Evolutionary conservation across 192 early-diverging fungal species (phyloP), one percentile per base, ranked within the genome.

Genomic region (Glomus cerebriforme): DNA sequence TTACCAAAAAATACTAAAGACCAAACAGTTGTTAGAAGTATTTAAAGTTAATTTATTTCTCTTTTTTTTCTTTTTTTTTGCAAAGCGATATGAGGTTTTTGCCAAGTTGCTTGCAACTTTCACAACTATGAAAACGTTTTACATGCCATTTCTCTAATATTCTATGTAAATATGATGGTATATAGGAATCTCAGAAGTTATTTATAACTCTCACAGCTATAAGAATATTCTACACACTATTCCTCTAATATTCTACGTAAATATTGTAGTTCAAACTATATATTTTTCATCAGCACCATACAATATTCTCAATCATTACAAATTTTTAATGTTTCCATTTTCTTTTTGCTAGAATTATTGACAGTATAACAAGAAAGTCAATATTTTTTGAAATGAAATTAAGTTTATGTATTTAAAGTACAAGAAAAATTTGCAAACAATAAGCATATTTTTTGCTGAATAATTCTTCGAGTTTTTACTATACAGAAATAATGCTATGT

Each of bases 241-340:
- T 79, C 78, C 65, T 79, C 68, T 79, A 60, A 79, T 79, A 37
- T 24, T 79, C 78, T 71, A 71, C 67, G 78, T 71, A 67, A 79
- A 39, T 39, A 67, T 71, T 69, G 67, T 37, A 26, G n/a, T 70
- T 43, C 47, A 13, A 65, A 65, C 60, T 27, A 63, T 26, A 63
- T 63, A 63, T 63, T 63, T 26, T 63, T 63, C n/a, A n/a, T n/a
- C n/a, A n/a, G n/a, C n/a, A n/a, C n/a, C n/a, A n/a, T n/a, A n/a
- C n/a, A n/a, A n/a, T n/a, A n/a, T n/a, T n/a, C n/a, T 63, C 60
- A 63, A 10, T 15, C 15, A 47, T 47, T 47, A 47, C 15, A 47
- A 47, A 15, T 47, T 47, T 15, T 47, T 47, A 47, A 17, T 15
- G 45, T 47, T 47, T 47, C 15, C 45, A 8, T 45, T 45, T 22